Percentiles rank a stretch among this genome's conserved stretches.
phyloP scores from a whole-genome alignment of 176 grass and related monocot species.

The Triticum dicoccoides region DNA sequence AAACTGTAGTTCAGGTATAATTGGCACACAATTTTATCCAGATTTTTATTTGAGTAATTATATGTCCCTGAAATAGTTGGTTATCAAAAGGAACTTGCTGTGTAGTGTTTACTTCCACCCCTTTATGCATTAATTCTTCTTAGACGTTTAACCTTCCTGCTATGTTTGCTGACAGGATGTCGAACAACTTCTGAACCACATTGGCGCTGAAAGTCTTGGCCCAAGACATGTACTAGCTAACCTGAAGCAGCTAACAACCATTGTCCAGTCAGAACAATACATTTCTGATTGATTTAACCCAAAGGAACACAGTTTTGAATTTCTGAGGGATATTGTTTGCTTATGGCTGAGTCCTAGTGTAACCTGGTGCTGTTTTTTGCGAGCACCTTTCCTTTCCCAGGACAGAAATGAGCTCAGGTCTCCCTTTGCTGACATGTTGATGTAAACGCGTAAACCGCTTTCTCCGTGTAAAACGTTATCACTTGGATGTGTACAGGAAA shows the following conservation, averaged over 20 bases:
- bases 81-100: not conserved
- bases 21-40: not conserved
- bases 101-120: not conserved
- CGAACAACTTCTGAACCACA: conserved; percentile 87
- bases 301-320: conserved; percentile 11
- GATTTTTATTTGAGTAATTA: not conserved
- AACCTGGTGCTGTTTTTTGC: conserved; percentile 41
- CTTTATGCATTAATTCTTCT: not conserved
- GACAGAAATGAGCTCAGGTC: not conserved
- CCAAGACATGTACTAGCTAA: conserved; percentile 93
- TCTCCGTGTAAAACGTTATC: conserved; percentile 11
- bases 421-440: conserved; percentile 6
- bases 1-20: not conserved
- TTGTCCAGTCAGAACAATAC: conserved; percentile 70
- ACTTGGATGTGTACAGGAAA: conserved; percentile 28
- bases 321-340: conserved; percentile 8
- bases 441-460: conserved; percentile 24
- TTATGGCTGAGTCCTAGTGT: conserved; percentile 10
- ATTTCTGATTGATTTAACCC: conserved; percentile 41
- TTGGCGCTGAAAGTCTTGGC: conserved; percentile 77
- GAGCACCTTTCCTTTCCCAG: conserved; percentile 20
- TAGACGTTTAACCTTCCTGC: not conserved
- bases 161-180: conserved; percentile 48
- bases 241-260: conserved; percentile 73
- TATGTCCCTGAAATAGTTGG: not conserved